A percentile compares a stretch with the other conserved stretches of the same genome.
Evolutionary conservation across 305 asterid species (phyloP).

Genomic region (Fraxinus baroniana): DNA sequence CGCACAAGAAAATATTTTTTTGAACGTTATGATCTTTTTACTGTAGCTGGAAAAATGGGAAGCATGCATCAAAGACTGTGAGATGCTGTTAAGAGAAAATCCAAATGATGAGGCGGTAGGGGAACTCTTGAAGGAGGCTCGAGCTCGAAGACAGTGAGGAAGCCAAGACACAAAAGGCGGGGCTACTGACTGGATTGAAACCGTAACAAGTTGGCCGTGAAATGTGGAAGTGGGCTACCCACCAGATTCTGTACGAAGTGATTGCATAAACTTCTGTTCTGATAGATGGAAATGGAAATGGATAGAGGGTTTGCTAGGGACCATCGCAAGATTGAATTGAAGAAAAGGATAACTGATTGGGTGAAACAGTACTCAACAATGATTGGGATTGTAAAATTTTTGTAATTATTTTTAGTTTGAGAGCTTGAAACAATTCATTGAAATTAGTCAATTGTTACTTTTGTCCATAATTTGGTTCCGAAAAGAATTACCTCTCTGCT

Average conservation of each 20-base stretch:
- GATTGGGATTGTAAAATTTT: not conserved
- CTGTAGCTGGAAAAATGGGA: slow-evolving; percentile 69
- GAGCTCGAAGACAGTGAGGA: slow-evolving; percentile 15
- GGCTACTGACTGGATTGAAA: not conserved
- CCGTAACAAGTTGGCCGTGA: not conserved
- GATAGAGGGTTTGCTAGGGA: slow-evolving; percentile 11
- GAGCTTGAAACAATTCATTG: not conserved
- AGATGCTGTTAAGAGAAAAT: slow-evolving; percentile 47
- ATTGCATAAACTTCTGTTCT: not conserved
- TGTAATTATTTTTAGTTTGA: slow-evolving; percentile 3
- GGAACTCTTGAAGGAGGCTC: slow-evolving; percentile 53
- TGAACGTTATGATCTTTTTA: not conserved
- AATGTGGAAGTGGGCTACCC: not conserved
- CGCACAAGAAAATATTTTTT: not conserved
- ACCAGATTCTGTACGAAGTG: slow-evolving; percentile 8
- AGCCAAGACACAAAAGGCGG: not conserved
- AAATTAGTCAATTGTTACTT: not conserved
- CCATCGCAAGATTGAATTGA: not conserved
- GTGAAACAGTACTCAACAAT: not conserved
- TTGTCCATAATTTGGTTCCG: not conserved
- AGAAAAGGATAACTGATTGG: not conserved
- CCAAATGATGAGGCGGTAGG: slow-evolving; percentile 59
- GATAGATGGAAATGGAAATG: not conserved
- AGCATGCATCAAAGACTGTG: slow-evolving; percentile 70
- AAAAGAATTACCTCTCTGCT: not conserved